phyloP scores from a whole-genome alignment of 2,329 filamentous ascomycete species.

The Ceratocystis papillata region DNA sequence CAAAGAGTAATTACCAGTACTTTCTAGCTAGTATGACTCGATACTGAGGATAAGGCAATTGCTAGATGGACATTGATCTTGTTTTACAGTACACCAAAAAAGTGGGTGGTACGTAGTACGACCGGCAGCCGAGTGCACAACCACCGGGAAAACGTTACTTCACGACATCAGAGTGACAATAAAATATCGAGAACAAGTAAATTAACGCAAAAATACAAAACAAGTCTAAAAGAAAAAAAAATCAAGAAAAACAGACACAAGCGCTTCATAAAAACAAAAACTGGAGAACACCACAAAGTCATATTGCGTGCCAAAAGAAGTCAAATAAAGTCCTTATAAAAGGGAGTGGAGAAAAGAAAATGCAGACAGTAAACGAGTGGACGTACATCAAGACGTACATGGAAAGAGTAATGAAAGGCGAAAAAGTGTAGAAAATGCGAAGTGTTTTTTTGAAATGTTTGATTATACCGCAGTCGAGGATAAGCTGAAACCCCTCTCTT shows the following conservation, averaged over 20 bases:
- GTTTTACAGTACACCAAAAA: background rate
- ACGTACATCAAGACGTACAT: background rate
- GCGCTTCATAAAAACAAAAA: slow-evolving; percentile 2
- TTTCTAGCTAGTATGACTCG: background rate
- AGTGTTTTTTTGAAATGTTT: background rate
- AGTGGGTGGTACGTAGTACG: background rate
- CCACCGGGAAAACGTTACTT: background rate
- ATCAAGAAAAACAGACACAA: background rate
- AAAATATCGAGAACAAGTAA: background rate
- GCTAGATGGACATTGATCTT: background rate
- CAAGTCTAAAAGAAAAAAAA: background rate
- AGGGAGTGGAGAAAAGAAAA: slow-evolving; percentile 16
- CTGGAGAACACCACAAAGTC: background rate
- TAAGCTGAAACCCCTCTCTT: slow-evolving; percentile 10
- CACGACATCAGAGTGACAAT: background rate
- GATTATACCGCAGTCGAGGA: slow-evolving; percentile 10
- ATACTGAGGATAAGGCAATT: background rate
- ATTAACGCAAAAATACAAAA: too few species aligned
- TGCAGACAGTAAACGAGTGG: slow-evolving; percentile 11
- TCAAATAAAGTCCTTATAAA: slow-evolving; percentile 12
- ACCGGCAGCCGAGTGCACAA: background rate
- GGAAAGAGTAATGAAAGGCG: background rate
- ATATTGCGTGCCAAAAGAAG: background rate
- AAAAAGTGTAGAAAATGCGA: background rate
- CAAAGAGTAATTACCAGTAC: too few species aligned